Percentiles rank a stretch among this genome's conserved stretches.
Evolutionary conservation across 441 rosid genomes (phyloP).

Genomic region (Isatis lusitanica): DNA sequence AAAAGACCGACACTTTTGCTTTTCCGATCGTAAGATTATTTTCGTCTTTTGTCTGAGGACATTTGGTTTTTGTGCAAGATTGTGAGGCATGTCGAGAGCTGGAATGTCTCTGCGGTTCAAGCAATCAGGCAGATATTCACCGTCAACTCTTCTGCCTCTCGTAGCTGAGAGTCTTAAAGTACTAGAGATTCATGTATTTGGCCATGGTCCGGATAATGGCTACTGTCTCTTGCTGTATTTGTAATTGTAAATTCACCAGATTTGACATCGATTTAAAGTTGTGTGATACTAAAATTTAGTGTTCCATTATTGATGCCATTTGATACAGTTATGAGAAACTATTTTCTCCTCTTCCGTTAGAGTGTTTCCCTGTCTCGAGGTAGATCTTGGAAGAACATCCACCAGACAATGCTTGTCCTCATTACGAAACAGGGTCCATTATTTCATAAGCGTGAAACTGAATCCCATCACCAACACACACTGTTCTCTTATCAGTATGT

Average conservation of each 20-base stretch:
- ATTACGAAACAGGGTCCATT: no score
- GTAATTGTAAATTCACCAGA: conserved; percentile 5
- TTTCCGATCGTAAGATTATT: neutral
- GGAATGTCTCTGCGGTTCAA: conserved; percentile 75
- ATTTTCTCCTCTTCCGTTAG: neutral
- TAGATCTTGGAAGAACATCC: no score
- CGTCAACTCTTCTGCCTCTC: conserved; percentile 11
- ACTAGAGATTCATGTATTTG: neutral
- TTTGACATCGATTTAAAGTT: neutral
- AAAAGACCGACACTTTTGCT: neutral
- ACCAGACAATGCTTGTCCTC: no score
- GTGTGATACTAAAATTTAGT: neutral
- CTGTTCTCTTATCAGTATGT: no score
- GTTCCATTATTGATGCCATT: neutral
- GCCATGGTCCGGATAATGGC: neutral
- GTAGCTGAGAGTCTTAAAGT: neutral
- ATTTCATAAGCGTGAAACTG: no score
- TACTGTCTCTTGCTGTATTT: neutral
- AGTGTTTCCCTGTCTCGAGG: neutral
- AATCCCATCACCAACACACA: no score
- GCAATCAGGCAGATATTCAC: conserved; percentile 81
- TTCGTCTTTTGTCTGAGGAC: neutral
- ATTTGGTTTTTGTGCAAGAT: conserved; percentile 40
- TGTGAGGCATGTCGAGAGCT: conserved; percentile 73
- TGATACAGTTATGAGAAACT: neutral